phyloP scores from a whole-genome alignment of 805 yeast genomes.

The Metschnikowia baotianmanensis region DNA sequence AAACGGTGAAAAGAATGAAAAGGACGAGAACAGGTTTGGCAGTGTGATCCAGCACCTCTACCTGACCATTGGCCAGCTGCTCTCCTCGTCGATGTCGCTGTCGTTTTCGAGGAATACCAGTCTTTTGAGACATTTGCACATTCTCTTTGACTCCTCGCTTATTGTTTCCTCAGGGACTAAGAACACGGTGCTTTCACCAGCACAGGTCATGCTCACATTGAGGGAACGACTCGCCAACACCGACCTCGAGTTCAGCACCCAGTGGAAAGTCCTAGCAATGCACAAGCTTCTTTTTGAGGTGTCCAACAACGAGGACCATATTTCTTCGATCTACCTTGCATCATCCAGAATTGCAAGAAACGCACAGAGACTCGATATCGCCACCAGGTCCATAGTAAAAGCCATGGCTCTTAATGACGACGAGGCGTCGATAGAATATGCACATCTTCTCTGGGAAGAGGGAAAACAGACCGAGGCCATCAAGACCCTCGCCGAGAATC shows the following conservation, averaged over 20 bases:
- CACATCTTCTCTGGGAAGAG: constrained; percentile 83
- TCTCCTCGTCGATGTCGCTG: constrained; percentile 41
- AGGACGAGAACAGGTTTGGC: too few species aligned
- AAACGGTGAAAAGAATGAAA: too few species aligned
- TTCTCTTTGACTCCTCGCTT: constrained; percentile 33
- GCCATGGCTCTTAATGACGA: constrained; percentile 46
- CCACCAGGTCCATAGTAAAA: constrained; percentile 64
- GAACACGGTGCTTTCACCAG: constrained; percentile 11
- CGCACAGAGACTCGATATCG: constrained; percentile 66
- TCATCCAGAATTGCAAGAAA: constrained; percentile 66
- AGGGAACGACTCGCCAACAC: constrained; percentile 31
- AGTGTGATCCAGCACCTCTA: constrained; percentile 48
- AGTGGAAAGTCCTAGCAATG: constrained; percentile 57
- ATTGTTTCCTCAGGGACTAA: constrained; percentile 19
- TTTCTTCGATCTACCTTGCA: constrained; percentile 49
- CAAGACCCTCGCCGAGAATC: constrained; percentile 51
- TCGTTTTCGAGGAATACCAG: constrained; percentile 36
- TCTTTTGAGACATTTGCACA: constrained; percentile 38
- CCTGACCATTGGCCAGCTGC: constrained; percentile 55
- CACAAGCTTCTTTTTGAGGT: constrained; percentile 47
- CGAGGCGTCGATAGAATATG: constrained; percentile 68
- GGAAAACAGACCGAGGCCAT: constrained; percentile 87
- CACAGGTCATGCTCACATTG: constrained; percentile 22
- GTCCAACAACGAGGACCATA: constrained; percentile 34
- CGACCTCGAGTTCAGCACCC: constrained; percentile 51